phyloP scores from a whole-genome alignment of 179 eudicot genomes.

The Corrigiola litoralis region DNA sequence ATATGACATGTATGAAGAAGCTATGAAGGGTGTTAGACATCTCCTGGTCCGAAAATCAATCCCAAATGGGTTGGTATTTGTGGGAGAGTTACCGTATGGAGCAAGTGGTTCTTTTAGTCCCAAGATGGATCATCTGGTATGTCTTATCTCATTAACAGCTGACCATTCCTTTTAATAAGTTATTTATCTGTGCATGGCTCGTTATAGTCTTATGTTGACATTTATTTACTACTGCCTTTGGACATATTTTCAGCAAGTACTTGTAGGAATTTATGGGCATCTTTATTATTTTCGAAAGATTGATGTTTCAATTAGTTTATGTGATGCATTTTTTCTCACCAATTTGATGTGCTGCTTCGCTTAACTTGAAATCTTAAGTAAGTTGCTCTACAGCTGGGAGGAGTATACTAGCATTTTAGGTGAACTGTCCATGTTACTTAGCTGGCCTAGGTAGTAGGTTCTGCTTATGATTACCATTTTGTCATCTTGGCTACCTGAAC shows the following conservation, averaged over 20 bases:
- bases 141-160: slow-evolving; percentile 13
- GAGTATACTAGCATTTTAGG: not conserved
- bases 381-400: not conserved
- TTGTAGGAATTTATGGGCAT: not conserved
- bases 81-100: slow-evolving; percentile 92
- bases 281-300: not conserved
- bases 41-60: slow-evolving; percentile 73
- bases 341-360: not conserved
- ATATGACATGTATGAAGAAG: slow-evolving; percentile 81
- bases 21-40: slow-evolving; percentile 91
- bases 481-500: no score
- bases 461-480: no score
- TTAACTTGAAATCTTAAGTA: not conserved
- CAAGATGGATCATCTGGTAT: slow-evolving; percentile 99
- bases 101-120: slow-evolving; percentile 66
- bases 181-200: no score
- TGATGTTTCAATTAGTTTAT: not conserved
- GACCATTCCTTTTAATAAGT: not conserved
- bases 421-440: not conserved
- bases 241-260: not conserved
- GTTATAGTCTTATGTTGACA: not conserved
- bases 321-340: not conserved
- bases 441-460: no score
- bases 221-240: not conserved
- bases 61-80: slow-evolving; percentile 81